Evolutionary conservation across 148 eudicot genomes (phyloP).

Genomic region (Pharnaceum exiguum): DNA sequence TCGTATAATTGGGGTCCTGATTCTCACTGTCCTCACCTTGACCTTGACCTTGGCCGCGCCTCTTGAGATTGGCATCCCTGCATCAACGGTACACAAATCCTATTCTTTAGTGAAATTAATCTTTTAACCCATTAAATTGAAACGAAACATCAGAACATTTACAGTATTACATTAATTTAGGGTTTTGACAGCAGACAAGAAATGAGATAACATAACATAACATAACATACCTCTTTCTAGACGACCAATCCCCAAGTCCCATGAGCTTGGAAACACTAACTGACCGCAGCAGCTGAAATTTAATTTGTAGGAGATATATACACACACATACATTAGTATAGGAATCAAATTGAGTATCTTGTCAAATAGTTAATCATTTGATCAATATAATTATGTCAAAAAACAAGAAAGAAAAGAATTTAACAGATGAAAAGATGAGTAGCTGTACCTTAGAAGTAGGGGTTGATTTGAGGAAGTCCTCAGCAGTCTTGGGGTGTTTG

Average conservation of each 20-base stretch:
- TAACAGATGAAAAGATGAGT: not conserved
- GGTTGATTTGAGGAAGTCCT: conserved; percentile 54
- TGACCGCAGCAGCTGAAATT: conserved; percentile 47
- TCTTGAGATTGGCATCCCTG: conserved; percentile 71
- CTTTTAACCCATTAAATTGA: not conserved
- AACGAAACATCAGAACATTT: no score
- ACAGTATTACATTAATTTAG: not conserved
- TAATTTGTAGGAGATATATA: not conserved
- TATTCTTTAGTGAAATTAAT: not conserved
- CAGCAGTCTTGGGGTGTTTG: conserved; percentile 79
- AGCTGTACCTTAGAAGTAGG: conserved; percentile 51
- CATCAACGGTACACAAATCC: not conserved
- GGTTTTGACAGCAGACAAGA: not conserved
- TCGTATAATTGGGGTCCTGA: conserved; percentile 58
- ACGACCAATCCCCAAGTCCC: conserved; percentile 53
- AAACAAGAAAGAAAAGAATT: not conserved
- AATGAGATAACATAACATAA: no score
- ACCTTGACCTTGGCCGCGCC: conserved; percentile 44
- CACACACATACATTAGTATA: no score
- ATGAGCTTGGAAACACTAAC: conserved; percentile 53
- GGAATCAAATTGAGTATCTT: not conserved
- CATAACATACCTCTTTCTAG: conserved; percentile 29
- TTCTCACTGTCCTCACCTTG: conserved; percentile 61
- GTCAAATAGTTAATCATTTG: not conserved
- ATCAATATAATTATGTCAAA: not conserved